Percentiles rank a stretch among this genome's conserved stretches.
Conservation (phyloP, 2,329 filamentous ascomycete genomes). For the Aspergillus spinulosporus region DNA sequence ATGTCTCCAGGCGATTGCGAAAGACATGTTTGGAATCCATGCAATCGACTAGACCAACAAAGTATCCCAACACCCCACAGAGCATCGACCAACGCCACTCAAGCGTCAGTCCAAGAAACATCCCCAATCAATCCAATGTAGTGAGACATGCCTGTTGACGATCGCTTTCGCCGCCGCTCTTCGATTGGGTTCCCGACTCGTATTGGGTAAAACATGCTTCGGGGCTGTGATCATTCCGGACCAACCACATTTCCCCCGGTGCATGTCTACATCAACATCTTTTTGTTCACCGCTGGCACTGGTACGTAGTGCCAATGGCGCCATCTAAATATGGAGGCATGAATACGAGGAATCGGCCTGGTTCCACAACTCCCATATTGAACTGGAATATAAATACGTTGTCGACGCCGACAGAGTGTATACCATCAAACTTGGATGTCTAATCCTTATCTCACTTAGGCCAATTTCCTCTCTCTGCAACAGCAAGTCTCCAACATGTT, state of each 20-base stretch:
- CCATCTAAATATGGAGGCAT: neutral
- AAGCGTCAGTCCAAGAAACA: constrained; percentile 6
- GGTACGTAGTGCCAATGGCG: neutral
- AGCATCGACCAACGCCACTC: constrained; percentile 3
- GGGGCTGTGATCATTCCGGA: neutral
- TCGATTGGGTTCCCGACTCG: constrained; percentile 4
- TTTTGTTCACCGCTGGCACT: neutral
- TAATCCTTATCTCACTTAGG: neutral
- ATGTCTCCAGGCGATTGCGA: neutral
- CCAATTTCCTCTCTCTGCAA: neutral
- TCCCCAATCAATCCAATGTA: constrained; percentile 7
- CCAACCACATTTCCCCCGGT: constrained; percentile 8
- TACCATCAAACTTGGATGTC: neutral
- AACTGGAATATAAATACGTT: constrained; percentile 1
- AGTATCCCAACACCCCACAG: neutral
- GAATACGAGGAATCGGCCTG: neutral
- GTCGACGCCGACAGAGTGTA: neutral
- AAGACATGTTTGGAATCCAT: neutral
- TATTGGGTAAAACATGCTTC: constrained; percentile 9
- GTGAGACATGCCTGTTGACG: neutral
- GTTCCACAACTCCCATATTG: neutral
- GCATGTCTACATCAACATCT: neutral
- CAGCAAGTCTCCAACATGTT: neutral
- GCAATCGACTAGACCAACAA: neutral
- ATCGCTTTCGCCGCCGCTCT: neutral